Evolutionary conservation across 768 basidiomycete species (phyloP).

Genomic region (Hypsizygus marmoreus): DNA sequence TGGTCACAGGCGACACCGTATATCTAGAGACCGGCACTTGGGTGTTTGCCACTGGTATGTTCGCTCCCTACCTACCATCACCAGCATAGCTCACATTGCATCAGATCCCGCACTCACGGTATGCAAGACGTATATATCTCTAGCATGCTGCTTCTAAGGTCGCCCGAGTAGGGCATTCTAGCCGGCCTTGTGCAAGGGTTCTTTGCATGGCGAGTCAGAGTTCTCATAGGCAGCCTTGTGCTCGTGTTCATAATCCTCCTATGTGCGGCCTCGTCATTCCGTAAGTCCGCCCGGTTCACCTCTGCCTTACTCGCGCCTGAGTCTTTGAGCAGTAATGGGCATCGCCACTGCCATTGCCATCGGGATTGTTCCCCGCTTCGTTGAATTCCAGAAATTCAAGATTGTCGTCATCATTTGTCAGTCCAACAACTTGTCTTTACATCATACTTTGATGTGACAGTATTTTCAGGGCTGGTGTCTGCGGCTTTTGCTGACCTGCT

Average conservation of each 20-base stretch:
- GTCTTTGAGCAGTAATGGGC: slow-evolving; percentile 19
- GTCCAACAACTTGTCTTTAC: background rate
- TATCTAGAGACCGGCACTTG: slow-evolving; percentile 10
- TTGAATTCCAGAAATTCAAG: slow-evolving; percentile 26
- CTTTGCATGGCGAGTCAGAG: slow-evolving; percentile 24
- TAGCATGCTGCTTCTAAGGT: background rate
- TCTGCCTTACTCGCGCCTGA: background rate
- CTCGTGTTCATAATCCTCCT: slow-evolving; percentile 15
- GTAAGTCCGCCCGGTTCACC: slow-evolving; percentile 13
- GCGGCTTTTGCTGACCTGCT: slow-evolving; percentile 38
- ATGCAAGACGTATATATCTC: background rate
- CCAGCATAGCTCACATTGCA: background rate
- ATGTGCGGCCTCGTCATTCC: slow-evolving; percentile 10
- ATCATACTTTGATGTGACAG: background rate
- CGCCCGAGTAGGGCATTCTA: slow-evolving; percentile 8
- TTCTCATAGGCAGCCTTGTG: slow-evolving; percentile 19
- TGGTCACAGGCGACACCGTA: slow-evolving; percentile 4
- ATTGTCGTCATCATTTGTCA: slow-evolving; percentile 20
- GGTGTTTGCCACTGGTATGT: slow-evolving; percentile 14
- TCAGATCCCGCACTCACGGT: slow-evolving; percentile 18
- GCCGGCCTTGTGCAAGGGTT: slow-evolving; percentile 18
- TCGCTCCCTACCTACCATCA: background rate
- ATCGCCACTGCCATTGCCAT: slow-evolving; percentile 25
- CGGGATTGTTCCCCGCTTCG: slow-evolving; percentile 18
- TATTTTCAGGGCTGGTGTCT: slow-evolving; percentile 36